Percentiles rank a stretch among this genome's conserved stretches.
Evolutionary conservation across 768 basidiomycete genomes (phyloP).

Genomic region (Tulasnella sp.): DNA sequence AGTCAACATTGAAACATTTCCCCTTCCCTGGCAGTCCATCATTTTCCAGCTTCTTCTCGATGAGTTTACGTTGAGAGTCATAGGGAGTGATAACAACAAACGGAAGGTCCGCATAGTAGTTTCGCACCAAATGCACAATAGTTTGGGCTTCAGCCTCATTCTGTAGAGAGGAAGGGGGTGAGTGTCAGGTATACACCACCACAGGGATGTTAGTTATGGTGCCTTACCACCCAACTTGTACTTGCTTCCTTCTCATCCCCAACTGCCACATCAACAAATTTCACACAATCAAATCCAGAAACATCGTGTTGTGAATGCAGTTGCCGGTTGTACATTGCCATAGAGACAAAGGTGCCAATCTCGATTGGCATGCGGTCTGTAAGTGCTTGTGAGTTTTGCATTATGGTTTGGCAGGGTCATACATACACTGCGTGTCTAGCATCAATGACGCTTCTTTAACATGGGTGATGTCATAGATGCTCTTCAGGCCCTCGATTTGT

Average conservation of each 20-base stretch:
- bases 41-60: constrained; percentile 50
- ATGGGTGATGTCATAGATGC: constrained; percentile 70
- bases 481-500: constrained; percentile 53
- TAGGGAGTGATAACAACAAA: constrained; percentile 76
- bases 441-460: constrained; percentile 44
- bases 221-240: constrained; percentile 41
- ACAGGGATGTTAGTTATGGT: background rate
- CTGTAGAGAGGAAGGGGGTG: background rate
- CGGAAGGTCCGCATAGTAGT: constrained; percentile 43
- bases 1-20: constrained; percentile 69
- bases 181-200: too few species aligned
- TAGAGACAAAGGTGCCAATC: constrained; percentile 65
- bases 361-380: constrained; percentile 79
- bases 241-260: constrained; percentile 37
- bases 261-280: constrained; percentile 51
- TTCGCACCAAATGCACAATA: constrained; percentile 49
- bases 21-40: constrained; percentile 44
- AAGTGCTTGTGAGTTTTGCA: constrained; percentile 8
- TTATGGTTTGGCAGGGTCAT: background rate
- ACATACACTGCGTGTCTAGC: constrained; percentile 67
- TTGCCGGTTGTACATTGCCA: constrained; percentile 52
- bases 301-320: constrained; percentile 43
- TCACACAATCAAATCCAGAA: constrained; percentile 43
- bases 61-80: constrained; percentile 55
- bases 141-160: constrained; percentile 41